Evolutionary conservation across 192 early-diverging fungal species (phyloP), one percentile per base, ranked within the genome.

Genomic region (Lobosporangium transversale): DNA sequence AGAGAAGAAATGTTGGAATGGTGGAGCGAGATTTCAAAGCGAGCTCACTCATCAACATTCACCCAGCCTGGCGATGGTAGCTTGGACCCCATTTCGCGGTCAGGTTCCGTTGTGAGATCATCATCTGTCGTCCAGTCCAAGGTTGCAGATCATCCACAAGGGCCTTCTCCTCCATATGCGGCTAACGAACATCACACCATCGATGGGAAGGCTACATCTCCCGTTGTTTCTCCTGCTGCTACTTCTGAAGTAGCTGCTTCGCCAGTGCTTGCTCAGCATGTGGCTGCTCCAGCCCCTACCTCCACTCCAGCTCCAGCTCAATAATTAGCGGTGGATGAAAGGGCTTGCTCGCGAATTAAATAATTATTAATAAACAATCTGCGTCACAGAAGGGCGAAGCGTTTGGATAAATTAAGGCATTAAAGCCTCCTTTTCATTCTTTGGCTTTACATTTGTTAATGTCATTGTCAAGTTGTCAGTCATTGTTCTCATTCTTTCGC

Each of bases 1-100:
- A 48, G 69, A 58, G 69, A 71, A 11, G 69, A 71, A 31, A 71
- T 71, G 69, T 5, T 71, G 31, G 69, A 71, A 36, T 71, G 69
- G 69, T 71, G 69, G 69, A 42, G 47, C 35, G 69, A 71, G 48
- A 48, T 62, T 40, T 71, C 69, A 29, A 62, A 71, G 61, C 61
- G 69, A n/a, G 58, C 63, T 29, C 63, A 54, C 4, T 60, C 71
- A 0, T 60, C 71, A 4, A 76, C 64, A 12, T 61, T 66, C 32
- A 61, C 33, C 11, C 61, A 76, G 45, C 63, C 62, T 36, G 70
- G 64, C 14, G 57, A 76, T 31, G 53, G 50, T 17, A 47, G 26
- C 30, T 29, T 64, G 26, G 27, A 43, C 7, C 49, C 58, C 17
- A 44, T 66, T 15, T 76, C 71, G 15, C 71, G 71, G 14, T 67